These are phyloP conservation scores for Ogataea ramenticola DNA, from an alignment of 805 yeast species.

Conservation along the genomic window DNA sequence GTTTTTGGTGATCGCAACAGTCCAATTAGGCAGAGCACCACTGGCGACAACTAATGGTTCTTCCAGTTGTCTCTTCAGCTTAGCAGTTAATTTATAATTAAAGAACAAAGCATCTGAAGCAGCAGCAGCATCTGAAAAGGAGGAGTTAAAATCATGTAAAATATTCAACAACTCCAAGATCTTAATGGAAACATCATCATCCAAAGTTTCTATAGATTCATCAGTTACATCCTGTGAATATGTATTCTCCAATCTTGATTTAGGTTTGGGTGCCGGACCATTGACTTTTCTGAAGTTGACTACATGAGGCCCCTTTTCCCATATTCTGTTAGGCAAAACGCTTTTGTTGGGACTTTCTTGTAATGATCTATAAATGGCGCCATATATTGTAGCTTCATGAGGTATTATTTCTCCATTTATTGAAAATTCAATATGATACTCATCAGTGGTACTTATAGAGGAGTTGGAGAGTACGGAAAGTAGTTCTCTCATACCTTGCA, in stretches of 20 bases:
- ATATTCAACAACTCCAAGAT: slow-evolving; percentile 43
- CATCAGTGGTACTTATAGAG: slow-evolving; percentile 4
- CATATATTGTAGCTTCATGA: slow-evolving; percentile 64
- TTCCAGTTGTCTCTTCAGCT: slow-evolving; percentile 78
- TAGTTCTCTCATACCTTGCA: slow-evolving; percentile 23
- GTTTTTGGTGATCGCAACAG: slow-evolving; percentile 59
- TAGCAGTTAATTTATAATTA: slow-evolving; percentile 79
- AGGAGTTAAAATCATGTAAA: slow-evolving; percentile 33
- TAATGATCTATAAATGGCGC: slow-evolving; percentile 54
- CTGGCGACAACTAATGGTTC: slow-evolving; percentile 86
- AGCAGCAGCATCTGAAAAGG: slow-evolving; percentile 17
- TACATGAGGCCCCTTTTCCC: slow-evolving; percentile 49
- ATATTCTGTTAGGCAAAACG: slow-evolving; percentile 43
- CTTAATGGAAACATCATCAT: slow-evolving; percentile 27
- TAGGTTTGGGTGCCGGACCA: slow-evolving; percentile 16
- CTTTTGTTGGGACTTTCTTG: slow-evolving; percentile 30
- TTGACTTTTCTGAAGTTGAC: slow-evolving; percentile 37
- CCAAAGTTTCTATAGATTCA: slow-evolving; percentile 12
- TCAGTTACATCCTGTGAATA: slow-evolving; percentile 17
- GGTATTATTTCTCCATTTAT: slow-evolving; percentile 54
- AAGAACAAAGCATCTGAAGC: slow-evolving; percentile 37
- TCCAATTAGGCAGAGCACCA: slow-evolving; percentile 83
- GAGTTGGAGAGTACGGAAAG: slow-evolving; percentile 15
- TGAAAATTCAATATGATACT: slow-evolving; percentile 44
- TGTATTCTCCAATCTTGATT: slow-evolving; percentile 19